These are phyloP conservation scores for Pyrenophora graminea DNA, from an alignment of 2,329 filamentous ascomycete species.

Conservation along the genomic window DNA sequence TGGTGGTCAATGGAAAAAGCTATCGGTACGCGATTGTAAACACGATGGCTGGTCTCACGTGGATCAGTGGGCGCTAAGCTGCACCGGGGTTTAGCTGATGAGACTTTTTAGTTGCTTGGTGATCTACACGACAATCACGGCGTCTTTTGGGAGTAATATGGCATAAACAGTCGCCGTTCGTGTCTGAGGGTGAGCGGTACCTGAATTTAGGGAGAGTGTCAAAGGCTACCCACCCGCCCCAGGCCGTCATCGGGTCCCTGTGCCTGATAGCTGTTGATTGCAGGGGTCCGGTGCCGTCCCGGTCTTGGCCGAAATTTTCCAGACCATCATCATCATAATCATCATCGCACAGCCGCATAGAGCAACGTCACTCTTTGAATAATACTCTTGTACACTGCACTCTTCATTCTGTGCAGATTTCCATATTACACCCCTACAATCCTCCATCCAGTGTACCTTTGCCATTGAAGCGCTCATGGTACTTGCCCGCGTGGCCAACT, in stretches of 20 bases:
- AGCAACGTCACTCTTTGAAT: constrained; percentile 30
- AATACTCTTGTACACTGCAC: constrained; percentile 4
- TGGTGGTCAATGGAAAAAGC: constrained; percentile 27
- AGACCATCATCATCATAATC: constrained; percentile 13
- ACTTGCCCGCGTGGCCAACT: constrained; percentile 55
- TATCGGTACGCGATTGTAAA: constrained; percentile 30
- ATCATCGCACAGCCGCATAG: constrained; percentile 21
- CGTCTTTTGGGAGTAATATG: too few species aligned
- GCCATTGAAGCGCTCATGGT: constrained; percentile 50
- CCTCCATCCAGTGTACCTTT: constrained; percentile 11
- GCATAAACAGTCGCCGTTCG: neutral
- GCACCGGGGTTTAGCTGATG: constrained; percentile 4
- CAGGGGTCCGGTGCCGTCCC: constrained; percentile 13
- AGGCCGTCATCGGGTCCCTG: constrained; percentile 23
- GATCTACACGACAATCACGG: too few species aligned
- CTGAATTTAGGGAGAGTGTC: neutral
- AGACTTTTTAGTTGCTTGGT: neutral
- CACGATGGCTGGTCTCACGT: constrained; percentile 28
- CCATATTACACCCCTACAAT: neutral
- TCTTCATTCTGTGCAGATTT: neutral
- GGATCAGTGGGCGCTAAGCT: constrained; percentile 18
- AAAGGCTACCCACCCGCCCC: constrained; percentile 1
- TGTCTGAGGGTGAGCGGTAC: neutral
- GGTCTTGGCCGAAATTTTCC: constrained; percentile 41
- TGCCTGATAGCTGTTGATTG: constrained; percentile 15